Conservation (phyloP, 495 filamentous ascomycete species). For the Penicillium herquei region DNA sequence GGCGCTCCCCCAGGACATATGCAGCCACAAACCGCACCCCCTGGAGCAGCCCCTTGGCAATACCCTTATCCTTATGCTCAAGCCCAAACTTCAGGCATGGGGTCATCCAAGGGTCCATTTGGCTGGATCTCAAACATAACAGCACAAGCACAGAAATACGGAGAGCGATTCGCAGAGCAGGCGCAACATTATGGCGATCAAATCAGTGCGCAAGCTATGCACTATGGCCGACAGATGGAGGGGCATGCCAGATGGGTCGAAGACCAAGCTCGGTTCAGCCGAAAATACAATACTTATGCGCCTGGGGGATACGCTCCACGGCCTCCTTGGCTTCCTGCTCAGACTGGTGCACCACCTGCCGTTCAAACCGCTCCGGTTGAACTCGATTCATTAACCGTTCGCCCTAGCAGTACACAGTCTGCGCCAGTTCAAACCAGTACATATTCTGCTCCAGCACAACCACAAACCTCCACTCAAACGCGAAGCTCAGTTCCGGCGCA, state of each 20-base stretch:
- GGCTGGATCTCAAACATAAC: constrained; percentile 40
- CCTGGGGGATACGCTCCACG: constrained; percentile 3
- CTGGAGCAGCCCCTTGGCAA: constrained; percentile 27
- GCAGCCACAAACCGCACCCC: constrained; percentile 21
- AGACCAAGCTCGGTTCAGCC: constrained; percentile 35
- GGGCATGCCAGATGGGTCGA: constrained; percentile 45
- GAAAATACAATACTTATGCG: constrained; percentile 19
- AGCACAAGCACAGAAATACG: constrained; percentile 44
- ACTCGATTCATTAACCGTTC: too few relatives aligned
- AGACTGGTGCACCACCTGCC: background rate
- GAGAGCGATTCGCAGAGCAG: constrained; percentile 42
- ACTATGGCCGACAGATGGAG: constrained; percentile 42
- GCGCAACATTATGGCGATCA: constrained; percentile 44
- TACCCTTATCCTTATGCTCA: constrained; percentile 28
- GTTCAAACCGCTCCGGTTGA: too few relatives aligned
- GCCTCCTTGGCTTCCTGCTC: constrained; percentile 10
- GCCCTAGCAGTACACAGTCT: too few relatives aligned
- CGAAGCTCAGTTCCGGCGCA: background rate
- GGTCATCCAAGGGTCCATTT: constrained; percentile 29
- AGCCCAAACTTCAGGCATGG: constrained; percentile 22
- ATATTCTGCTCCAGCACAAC: background rate
- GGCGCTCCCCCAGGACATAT: constrained; percentile 23
- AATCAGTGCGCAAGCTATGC: constrained; percentile 39
- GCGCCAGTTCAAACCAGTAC: too few relatives aligned
- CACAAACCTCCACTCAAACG: background rate